Percentiles rank a stretch among this genome's conserved stretches.
Conservation (phyloP, 2,329 filamentous ascomycete genomes). For the Chaetomiaceae sp. region DNA sequence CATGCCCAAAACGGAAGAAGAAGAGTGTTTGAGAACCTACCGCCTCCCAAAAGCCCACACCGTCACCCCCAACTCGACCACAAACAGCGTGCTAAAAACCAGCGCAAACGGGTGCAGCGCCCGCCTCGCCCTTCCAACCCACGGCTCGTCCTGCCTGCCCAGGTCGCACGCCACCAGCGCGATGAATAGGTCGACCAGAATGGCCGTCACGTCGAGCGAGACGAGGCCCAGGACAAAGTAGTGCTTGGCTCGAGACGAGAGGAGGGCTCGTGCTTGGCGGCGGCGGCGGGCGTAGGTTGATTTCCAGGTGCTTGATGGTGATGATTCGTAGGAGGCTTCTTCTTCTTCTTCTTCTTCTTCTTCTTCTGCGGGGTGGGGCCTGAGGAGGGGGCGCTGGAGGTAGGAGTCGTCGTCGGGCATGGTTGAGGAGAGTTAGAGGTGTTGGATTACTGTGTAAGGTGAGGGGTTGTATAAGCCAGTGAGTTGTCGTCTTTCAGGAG, state of each 20-base stretch:
- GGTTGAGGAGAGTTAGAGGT: too few species aligned
- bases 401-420: too few species aligned
- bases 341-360: too few species aligned
- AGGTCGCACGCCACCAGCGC: slow-evolving; percentile 46
- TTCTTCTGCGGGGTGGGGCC: too few species aligned
- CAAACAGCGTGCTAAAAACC: slow-evolving; percentile 60
- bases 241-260: slow-evolving; percentile 37
- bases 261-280: neutral
- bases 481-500: too few species aligned
- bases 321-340: neutral
- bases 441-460: too few species aligned
- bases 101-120: slow-evolving; percentile 49
- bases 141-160: slow-evolving; percentile 36
- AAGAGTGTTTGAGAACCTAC: slow-evolving; percentile 39
- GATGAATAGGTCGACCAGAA: slow-evolving; percentile 46
- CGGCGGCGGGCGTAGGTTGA: neutral
- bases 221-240: slow-evolving; percentile 42
- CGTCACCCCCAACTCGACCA: slow-evolving; percentile 56
- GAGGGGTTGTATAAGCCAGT: too few species aligned
- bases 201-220: slow-evolving; percentile 41
- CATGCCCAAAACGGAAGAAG: too few species aligned
- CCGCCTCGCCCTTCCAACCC: slow-evolving; percentile 37
- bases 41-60: slow-evolving; percentile 57
- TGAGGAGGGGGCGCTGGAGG: neutral
- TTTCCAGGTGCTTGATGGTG: neutral